Evolutionary conservation across 2,329 filamentous ascomycete genomes (phyloP).

Genomic region (Monosporascus sp.): DNA sequence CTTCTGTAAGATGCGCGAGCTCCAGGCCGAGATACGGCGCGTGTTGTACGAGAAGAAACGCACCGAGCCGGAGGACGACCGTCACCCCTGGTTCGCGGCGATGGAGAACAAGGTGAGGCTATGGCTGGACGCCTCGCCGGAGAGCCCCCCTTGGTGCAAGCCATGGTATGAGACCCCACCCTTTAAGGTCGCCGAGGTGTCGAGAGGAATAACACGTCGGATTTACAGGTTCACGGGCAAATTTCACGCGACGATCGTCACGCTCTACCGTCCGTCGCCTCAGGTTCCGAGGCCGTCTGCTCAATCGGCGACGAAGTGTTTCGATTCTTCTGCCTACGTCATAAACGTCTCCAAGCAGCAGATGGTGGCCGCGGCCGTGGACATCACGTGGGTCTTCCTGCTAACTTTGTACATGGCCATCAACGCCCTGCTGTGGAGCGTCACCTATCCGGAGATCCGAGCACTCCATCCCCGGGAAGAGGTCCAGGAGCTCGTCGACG

Average conservation of each 20-base stretch:
- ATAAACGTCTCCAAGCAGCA: slow-evolving; percentile 77
- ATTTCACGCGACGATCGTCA: slow-evolving; percentile 83
- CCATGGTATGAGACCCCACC: slow-evolving; percentile 60
- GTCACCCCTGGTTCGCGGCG: slow-evolving; percentile 78
- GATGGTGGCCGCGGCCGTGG: slow-evolving; percentile 68
- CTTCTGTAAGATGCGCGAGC: slow-evolving; percentile 83
- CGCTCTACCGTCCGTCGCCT: slow-evolving; percentile 84
- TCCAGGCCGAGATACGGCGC: slow-evolving; percentile 83
- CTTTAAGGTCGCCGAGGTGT: too few species aligned
- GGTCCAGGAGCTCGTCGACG: slow-evolving; percentile 67
- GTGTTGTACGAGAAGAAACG: slow-evolving; percentile 82
- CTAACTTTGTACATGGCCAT: slow-evolving; percentile 86
- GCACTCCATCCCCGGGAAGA: slow-evolving; percentile 66
- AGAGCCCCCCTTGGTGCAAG: slow-evolving; percentile 66
- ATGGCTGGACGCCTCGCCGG: slow-evolving; percentile 74
- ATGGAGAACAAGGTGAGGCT: slow-evolving; percentile 74
- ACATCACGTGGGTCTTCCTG: slow-evolving; percentile 92
- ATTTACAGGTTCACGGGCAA: slow-evolving; percentile 55
- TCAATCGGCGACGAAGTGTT: slow-evolving; percentile 75
- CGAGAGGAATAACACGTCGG: slow-evolving; percentile 10
- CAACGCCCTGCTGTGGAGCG: slow-evolving; percentile 86
- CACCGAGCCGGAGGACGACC: slow-evolving; percentile 68
- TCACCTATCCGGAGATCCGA: slow-evolving; percentile 82
- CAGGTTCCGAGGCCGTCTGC: slow-evolving; percentile 83
- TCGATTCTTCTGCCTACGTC: slow-evolving; percentile 75